These are phyloP conservation scores for Aspergillus cavernicola DNA, from an alignment of 495 filamentous ascomycete species.

Conservation along the genomic window DNA sequence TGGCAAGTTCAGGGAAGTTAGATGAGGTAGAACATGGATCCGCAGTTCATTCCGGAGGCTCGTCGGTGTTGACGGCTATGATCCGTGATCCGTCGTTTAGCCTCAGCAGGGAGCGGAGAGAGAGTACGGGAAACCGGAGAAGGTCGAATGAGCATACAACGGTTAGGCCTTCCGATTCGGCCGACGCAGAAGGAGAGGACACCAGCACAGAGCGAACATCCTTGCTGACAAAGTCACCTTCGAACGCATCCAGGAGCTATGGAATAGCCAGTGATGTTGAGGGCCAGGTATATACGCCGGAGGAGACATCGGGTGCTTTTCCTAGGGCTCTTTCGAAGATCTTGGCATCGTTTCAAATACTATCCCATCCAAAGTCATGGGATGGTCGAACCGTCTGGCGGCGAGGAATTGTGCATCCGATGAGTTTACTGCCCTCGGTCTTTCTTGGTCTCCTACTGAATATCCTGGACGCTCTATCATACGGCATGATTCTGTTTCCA, in stretches of 20 bases:
- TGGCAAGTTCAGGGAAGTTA: background rate
- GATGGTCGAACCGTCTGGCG: conserved; percentile 60
- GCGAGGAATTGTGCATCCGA: conserved; percentile 60
- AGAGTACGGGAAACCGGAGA: conserved; percentile 15
- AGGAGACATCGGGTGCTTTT: conserved; percentile 16
- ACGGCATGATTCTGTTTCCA: conserved; percentile 96
- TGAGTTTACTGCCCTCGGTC: conserved; percentile 74
- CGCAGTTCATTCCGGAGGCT: conserved; percentile 24
- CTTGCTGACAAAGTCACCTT: conserved; percentile 34
- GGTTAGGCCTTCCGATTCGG: background rate
- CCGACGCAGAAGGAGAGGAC: conserved; percentile 7
- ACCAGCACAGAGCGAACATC: conserved; percentile 40
- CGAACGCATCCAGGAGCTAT: conserved; percentile 24
- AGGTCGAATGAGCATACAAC: conserved; percentile 7
- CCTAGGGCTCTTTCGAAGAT: conserved; percentile 22
- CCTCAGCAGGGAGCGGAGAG: conserved; percentile 19
- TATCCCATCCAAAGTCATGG: conserved; percentile 67
- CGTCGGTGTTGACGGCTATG: conserved; percentile 63
- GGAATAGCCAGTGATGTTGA: conserved; percentile 38
- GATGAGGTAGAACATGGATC: background rate
- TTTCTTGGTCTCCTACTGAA: conserved; percentile 86
- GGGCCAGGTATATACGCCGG: conserved; percentile 24
- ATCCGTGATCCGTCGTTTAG: conserved; percentile 51
- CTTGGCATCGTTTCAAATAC: conserved; percentile 21
- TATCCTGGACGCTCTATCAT: conserved; percentile 89